Percentiles rank a stretch among this genome's conserved stretches.
Evolutionary conservation across 2,329 filamentous ascomycete genomes (phyloP).

Genomic region (Lasiodiplodia sp.): DNA sequence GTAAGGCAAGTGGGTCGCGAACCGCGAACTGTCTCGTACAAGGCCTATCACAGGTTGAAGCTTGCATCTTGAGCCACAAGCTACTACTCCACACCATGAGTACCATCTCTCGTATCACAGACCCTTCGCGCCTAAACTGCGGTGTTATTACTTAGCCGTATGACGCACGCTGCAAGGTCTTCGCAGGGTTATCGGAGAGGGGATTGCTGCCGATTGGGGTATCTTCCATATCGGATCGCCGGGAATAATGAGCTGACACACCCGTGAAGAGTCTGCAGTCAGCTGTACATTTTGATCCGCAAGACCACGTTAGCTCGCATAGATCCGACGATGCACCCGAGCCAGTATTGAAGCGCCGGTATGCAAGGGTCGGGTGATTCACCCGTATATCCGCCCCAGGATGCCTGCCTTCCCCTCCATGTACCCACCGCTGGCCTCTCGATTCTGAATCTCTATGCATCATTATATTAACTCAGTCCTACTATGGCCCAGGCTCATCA

Average conservation of each 20-base stretch:
- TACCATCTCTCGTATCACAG: too few species aligned
- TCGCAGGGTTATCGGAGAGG: not conserved
- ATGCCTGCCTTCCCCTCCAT: not conserved
- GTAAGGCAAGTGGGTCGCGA: not conserved
- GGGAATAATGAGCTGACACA: not conserved
- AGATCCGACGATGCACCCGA: not conserved
- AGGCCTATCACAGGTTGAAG: not conserved
- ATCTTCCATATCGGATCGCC: not conserved
- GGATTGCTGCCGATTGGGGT: not conserved
- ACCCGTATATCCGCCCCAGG: not conserved
- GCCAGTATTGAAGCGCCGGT: too few species aligned
- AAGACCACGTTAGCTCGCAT: slow-evolving; percentile 9
- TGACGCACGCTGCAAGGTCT: not conserved
- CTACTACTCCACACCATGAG: too few species aligned
- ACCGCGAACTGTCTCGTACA: too few species aligned
- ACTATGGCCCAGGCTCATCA: not conserved
- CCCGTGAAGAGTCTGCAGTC: slow-evolving; percentile 15
- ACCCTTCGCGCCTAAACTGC: not conserved
- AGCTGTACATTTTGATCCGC: not conserved
- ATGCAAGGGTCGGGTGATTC: slow-evolving; percentile 5
- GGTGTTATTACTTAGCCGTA: not conserved
- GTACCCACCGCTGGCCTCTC: not conserved
- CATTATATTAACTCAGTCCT: not conserved
- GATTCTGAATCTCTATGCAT: not conserved
- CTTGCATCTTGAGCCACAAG: not conserved